Base-by-base conservation (phyloP, 1,139 yeast genomes). In the Arxiozyma bovina region DNA sequence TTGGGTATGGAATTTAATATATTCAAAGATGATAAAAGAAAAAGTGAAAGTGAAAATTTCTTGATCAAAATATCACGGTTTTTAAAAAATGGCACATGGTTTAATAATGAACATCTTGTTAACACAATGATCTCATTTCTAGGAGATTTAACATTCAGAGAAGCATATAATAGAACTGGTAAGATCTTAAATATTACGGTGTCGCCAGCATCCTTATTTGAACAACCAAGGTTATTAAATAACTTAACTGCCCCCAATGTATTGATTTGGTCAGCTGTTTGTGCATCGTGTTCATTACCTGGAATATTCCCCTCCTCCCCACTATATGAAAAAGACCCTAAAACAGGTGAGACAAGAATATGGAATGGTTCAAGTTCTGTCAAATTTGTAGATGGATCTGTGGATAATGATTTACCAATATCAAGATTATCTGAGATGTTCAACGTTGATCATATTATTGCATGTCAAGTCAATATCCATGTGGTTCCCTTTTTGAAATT, bases 401-500 rank as follows among this genome's bases (percentile, higher is more conserved):
- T 94, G 11, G 96, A 91, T 66, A 88, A 89, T 60, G 99, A 93
- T 67, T 73, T 93, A 51, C 99, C 99, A 1, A 84, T 90, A 27
- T 79, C 95, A 0, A 78, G 97, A 62, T 74, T 93, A 20, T 87
- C 95, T 51, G 99, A 93, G 69, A 87, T 93, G 91, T 94, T 93
- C 67, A 93, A 93, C 64, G 97, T 93, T 41, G 96, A 93, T 67
- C 97, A 93, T 69, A 91, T 93, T 58, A 89, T 93, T 65, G 98
- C 96, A 0, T 91, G 96, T 53, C 98, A 93, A 70, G 99, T 93
- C 1, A 89, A 94, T 63, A 96, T 98, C 0, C 99, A 93, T 67
- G 95, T 93, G 27, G 91, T 87, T 0, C 98, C 98, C 1, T 79
- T 93, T 53, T 74, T 93, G 59, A 82, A 81, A 60, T 71, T 83